Evolutionary conservation across 345 rosid genomes (phyloP).

Genomic region (Iberis pinnata): DNA sequence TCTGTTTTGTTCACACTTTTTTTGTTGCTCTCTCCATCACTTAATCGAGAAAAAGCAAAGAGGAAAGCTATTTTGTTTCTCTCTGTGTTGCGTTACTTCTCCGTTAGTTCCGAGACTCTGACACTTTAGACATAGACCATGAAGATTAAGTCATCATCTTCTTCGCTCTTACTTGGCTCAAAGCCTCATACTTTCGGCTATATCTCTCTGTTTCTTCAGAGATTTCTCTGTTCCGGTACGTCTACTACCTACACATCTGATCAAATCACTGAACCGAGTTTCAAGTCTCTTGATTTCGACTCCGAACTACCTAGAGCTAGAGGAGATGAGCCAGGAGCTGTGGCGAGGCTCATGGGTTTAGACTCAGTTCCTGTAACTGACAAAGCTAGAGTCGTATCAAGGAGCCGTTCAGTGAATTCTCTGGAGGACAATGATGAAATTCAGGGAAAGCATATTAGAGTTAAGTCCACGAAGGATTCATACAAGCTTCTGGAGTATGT

Average conservation of each 20-base stretch:
- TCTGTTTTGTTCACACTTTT: slow-evolving; percentile 17
- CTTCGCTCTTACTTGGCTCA: slow-evolving; percentile 33
- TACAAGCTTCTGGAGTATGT: slow-evolving; percentile 37
- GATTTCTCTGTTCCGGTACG: slow-evolving; percentile 45
- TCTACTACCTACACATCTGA: slow-evolving; percentile 63
- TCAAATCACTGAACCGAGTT: slow-evolving; percentile 31
- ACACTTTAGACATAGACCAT: slow-evolving; percentile 24
- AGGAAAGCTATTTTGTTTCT: slow-evolving; percentile 2
- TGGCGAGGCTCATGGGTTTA: slow-evolving; percentile 84
- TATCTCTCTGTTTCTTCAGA: slow-evolving; percentile 44
- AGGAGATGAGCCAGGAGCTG: slow-evolving; percentile 43
- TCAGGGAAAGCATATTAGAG: slow-evolving; percentile 31
- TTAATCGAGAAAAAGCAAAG: slow-evolving; percentile 11
- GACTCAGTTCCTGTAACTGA: slow-evolving; percentile 29
- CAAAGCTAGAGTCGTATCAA: slow-evolving; percentile 22
- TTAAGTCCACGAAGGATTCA: slow-evolving; percentile 34
- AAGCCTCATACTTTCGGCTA: slow-evolving; percentile 37
- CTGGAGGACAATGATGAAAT: slow-evolving; percentile 16
- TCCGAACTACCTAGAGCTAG: neutral
- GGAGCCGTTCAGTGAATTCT: slow-evolving; percentile 52
- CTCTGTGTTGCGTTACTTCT: slow-evolving; percentile 27
- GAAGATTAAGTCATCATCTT: slow-evolving; percentile 39
- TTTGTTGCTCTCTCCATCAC: neutral
- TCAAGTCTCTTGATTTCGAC: slow-evolving; percentile 5
- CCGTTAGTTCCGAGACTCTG: slow-evolving; percentile 22